phyloP scores from a whole-genome alignment of 805 yeast species.

The Lipomyces anomalus region DNA sequence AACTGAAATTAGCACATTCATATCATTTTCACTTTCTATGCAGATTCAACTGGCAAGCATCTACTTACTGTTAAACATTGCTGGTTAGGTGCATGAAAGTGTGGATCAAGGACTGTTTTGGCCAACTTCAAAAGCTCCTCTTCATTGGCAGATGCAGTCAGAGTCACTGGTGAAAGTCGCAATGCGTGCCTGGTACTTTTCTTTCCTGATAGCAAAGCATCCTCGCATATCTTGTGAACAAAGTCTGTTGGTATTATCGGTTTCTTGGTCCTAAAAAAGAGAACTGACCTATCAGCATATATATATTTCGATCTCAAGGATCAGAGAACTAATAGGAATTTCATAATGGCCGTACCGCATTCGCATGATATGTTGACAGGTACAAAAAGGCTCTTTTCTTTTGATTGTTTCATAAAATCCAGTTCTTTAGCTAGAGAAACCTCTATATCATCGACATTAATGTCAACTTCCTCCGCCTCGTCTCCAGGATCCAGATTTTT shows the following conservation, averaged over 20 bases:
- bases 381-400: conserved; percentile 39
- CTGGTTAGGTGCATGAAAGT: conserved; percentile 49
- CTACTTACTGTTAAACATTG: conserved; percentile 11
- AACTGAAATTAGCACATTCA: conserved; percentile 35
- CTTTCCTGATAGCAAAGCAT: conserved; percentile 41
- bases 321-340: background rate
- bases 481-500: conserved; percentile 28
- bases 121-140: conserved; percentile 63
- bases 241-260: conserved; percentile 77
- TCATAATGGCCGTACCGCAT: conserved; percentile 52
- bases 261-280: conserved; percentile 71
- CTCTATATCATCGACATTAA: conserved; percentile 24
- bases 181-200: conserved; percentile 71
- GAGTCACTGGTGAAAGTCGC: conserved; percentile 72
- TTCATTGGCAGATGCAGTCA: conserved; percentile 64
- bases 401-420: conserved; percentile 48
- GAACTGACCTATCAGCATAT: conserved; percentile 36
- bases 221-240: conserved; percentile 58
- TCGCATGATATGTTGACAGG: conserved; percentile 69
- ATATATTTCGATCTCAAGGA: background rate
- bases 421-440: conserved; percentile 32
- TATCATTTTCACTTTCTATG: background rate
- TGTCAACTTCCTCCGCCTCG: conserved; percentile 27
- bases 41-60: conserved; percentile 4
- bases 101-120: conserved; percentile 55